Base-by-base conservation (phyloP, 2,329 filamentous ascomycete genomes). In the Teratosphaeria epicoccoides region DNA sequence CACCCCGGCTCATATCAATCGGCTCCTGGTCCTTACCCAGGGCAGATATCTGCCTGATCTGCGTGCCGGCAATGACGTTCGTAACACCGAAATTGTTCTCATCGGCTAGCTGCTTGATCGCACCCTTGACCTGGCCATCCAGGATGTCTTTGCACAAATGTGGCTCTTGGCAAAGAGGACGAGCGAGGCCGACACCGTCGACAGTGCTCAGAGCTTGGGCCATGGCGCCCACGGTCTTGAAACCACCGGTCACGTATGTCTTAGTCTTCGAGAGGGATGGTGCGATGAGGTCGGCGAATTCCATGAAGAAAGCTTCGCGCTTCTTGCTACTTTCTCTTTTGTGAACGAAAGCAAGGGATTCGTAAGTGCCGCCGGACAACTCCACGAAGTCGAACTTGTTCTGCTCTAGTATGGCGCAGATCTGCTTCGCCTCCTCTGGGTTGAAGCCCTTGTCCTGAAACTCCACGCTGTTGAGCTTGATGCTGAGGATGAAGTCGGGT, bases 381-480 rank as follows among this genome's bases (percentile, higher is more conserved):
- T 83, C 80, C 11, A 82, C 77, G 57, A 80, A 78, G 63, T 80
- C 73, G 49, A 80, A 78, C 6, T 63, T 65, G 53, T 75, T 72
- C 46, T 69, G 61, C 61, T 81, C 76, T 1, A 80, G 67, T 22
- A 72, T 62, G 43, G 69, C 63, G 63, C 73, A 76, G 28, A 81
- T 66, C 25, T 71, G 61, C 25, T 66, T 69, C 1, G 75, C 74
- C 54, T 81, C 79, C 7, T 76, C 72, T 1, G 75, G 68, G 45
- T 69, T 66, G 64, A 79, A 74, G 0, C 76, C 77, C 24, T 73
- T 70, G 14, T 72, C 71, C 57, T 78, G 74, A 65, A 78, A 78
- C 59, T 79, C 76, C 46, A 78, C 75, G n/a, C 68, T 71, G 69
- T 81, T 81, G 57, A 82, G 67, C 68, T 82, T 82, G 66, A 82